A percentile compares a stretch with the other conserved stretches of the same genome.
Conservation (phyloP, 371 early-diverging fungal species). For the Saksenaea vasiformis region DNA sequence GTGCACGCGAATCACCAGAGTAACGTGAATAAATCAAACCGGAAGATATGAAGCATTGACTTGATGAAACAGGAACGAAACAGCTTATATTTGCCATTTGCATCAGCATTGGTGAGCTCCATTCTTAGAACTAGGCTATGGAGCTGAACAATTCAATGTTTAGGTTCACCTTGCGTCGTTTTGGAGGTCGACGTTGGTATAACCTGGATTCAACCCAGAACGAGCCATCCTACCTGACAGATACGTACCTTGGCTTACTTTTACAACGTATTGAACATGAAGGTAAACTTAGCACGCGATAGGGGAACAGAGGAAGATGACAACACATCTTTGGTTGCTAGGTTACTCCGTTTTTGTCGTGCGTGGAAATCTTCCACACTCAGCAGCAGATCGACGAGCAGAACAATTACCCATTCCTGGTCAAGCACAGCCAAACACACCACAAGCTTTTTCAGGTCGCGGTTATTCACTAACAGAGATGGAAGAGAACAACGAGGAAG, state of each 20-base stretch:
- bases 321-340: too few relatives aligned
- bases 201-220: conserved; percentile 64
- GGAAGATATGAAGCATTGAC: neutral
- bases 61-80: conserved; percentile 27
- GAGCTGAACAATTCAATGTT: neutral
- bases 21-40: conserved; percentile 10
- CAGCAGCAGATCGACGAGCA: conserved; percentile 30
- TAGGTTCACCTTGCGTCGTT: conserved; percentile 73
- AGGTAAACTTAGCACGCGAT: conserved; percentile 43
- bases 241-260: conserved; percentile 65
- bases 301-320: too few relatives aligned
- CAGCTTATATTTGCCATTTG: conserved; percentile 67
- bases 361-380: conserved; percentile 24
- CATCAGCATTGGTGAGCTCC: conserved; percentile 54
- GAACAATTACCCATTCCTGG: conserved; percentile 13
- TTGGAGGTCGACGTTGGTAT: conserved; percentile 69
- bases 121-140: neutral
- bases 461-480: conserved; percentile 26
- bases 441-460: conserved; percentile 27
- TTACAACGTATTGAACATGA: conserved; percentile 68
- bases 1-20: conserved; percentile 58
- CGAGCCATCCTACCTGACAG: conserved; percentile 59
- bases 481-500: conserved; percentile 12
- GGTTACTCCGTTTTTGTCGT: conserved; percentile 45
- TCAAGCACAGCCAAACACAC: conserved; percentile 4